A percentile compares a stretch with the other conserved stretches of the same genome.
Conservation (phyloP, 164 flowering plant species). For the Houttuynia cordata region DNA sequence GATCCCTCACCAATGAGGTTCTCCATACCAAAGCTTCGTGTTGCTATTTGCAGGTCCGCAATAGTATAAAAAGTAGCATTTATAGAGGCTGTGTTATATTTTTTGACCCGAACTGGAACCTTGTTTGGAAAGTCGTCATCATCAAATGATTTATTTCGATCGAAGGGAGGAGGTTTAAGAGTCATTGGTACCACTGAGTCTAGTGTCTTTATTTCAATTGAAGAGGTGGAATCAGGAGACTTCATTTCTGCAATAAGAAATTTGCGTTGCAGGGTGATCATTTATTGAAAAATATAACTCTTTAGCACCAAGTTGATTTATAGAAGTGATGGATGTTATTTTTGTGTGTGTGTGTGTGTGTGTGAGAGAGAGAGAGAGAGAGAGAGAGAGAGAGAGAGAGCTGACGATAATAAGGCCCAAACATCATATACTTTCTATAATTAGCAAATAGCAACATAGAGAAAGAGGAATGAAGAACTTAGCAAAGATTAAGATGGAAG, state of each 20-base stretch:
- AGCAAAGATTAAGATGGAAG: too few species aligned
- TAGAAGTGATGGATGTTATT: too few species aligned
- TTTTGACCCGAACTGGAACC: slow-evolving; percentile 41
- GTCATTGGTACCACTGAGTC: slow-evolving; percentile 45
- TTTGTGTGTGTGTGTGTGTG: too few species aligned
- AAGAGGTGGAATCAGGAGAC: slow-evolving; percentile 38
- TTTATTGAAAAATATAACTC: too few species aligned
- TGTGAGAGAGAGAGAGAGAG: too few species aligned
- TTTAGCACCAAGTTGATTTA: too few species aligned
- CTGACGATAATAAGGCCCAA: too few species aligned
- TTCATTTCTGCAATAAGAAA: slow-evolving; percentile 56
- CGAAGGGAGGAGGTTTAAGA: slow-evolving; percentile 81
- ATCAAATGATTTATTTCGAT: slow-evolving; percentile 79
- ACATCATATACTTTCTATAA: too few species aligned
- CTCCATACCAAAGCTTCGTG: slow-evolving; percentile 74
- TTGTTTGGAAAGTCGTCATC: slow-evolving; percentile 55
- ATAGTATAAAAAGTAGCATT: slow-evolving; percentile 54
- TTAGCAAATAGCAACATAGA: too few species aligned
- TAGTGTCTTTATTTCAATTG: slow-evolving; percentile 27
- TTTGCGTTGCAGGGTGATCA: too few species aligned
- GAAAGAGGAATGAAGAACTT: too few species aligned
- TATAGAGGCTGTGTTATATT: slow-evolving; percentile 31
- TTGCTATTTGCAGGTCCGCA: slow-evolving; percentile 93
- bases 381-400: too few species aligned
- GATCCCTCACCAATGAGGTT: slow-evolving; percentile 86